phyloP scores from a whole-genome alignment of 257 asterid genomes.

The Jasminum sambac region DNA sequence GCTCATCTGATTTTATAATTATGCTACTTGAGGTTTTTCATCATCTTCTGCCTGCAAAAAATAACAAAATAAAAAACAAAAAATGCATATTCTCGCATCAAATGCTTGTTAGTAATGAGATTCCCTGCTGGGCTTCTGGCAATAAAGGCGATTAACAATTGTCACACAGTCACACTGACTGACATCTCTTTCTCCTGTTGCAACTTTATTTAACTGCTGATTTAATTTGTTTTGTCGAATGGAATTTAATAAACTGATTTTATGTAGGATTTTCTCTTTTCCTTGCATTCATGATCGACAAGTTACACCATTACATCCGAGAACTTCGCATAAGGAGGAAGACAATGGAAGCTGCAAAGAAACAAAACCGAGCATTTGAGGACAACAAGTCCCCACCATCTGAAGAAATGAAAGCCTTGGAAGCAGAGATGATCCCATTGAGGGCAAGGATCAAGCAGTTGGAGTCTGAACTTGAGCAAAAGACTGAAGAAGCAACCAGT shows the following conservation, averaged over 20 bases:
- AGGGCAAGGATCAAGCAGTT: conserved; percentile 5
- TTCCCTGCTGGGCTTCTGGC: too few species aligned
- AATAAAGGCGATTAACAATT: not conserved
- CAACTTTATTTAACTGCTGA: not conserved
- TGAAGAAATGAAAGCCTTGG: conserved; percentile 19
- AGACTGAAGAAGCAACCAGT: conserved; percentile 14
- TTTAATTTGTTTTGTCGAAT: not conserved
- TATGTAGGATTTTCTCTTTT: conserved; percentile 16
- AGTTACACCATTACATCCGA: conserved; percentile 14
- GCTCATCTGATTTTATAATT: not conserved
- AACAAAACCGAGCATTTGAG: conserved; percentile 16
- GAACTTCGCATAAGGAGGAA: conserved; percentile 19
- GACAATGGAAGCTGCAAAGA: conserved; percentile 21
- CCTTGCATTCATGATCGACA: conserved; percentile 18
- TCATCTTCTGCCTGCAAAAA: not conserved
- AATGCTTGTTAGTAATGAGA: not conserved
- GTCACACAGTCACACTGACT: too few species aligned
- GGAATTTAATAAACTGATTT: not conserved
- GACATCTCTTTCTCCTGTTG: not conserved
- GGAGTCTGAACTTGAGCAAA: conserved; percentile 4
- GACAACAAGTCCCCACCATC: conserved; percentile 6
- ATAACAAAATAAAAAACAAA: too few species aligned
- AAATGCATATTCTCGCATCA: not conserved
- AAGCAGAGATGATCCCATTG: conserved; percentile 6
- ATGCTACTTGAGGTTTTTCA: not conserved